phyloP scores from a whole-genome alignment of 192 early-diverging fungal species.

The Phlyctochytrium planicorne region DNA sequence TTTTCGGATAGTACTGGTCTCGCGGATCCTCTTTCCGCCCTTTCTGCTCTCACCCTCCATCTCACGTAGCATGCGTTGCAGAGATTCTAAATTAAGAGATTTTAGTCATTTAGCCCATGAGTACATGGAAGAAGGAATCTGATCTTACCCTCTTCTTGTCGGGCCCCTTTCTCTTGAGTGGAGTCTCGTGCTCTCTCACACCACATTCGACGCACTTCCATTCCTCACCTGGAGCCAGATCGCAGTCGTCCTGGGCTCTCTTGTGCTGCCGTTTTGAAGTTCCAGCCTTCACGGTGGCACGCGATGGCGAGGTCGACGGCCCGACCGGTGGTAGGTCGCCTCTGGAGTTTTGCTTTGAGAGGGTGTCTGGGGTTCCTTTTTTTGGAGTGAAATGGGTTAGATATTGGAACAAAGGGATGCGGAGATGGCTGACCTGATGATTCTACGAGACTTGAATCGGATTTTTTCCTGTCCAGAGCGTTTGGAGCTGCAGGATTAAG shows the following conservation, averaged over 20 bases:
- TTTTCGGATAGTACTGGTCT: conserved; percentile 25
- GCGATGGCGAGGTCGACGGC: too few species aligned
- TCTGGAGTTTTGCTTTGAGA: neutral
- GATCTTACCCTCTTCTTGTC: conserved; percentile 33
- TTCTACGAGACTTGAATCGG: too few species aligned
- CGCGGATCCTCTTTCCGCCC: conserved; percentile 27
- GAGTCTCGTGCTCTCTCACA: conserved; percentile 26
- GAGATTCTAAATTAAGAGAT: conserved; percentile 20
- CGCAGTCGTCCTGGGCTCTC: neutral
- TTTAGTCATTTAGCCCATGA: conserved; percentile 3
- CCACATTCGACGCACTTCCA: conserved; percentile 37
- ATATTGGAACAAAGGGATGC: too few species aligned
- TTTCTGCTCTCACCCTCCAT: conserved; percentile 35
- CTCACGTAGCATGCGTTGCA: conserved; percentile 37
- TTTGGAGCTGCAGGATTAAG: too few species aligned
- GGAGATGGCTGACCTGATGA: too few species aligned
- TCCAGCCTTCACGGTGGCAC: neutral
- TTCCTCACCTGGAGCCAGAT: conserved; percentile 13
- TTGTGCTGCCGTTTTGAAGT: conserved; percentile 6
- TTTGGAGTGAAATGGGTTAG: too few species aligned
- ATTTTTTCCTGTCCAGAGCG: too few species aligned
- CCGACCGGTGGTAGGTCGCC: too few species aligned
- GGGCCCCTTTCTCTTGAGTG: conserved; percentile 32
- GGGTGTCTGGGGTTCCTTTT: too few species aligned
- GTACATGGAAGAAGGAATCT: neutral